A percentile compares a stretch with the other conserved stretches of the same genome.
phyloP scores from a whole-genome alignment of 2,329 filamentous ascomycete genomes.

The Ascomycota sp. region DNA sequence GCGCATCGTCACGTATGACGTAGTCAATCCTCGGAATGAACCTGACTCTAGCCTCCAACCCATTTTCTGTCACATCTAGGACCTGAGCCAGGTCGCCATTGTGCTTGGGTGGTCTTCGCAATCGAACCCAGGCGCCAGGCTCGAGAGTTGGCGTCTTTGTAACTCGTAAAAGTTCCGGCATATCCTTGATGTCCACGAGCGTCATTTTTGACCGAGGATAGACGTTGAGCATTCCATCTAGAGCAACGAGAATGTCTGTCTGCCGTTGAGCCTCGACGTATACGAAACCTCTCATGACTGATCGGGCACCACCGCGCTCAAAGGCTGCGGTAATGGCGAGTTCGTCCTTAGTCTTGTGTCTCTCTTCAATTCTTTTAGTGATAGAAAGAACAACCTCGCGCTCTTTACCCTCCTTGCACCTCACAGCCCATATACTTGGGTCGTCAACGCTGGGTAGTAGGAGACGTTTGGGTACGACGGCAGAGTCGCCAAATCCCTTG shows the following conservation, averaged over 20 bases:
- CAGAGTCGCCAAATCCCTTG: constrained; percentile 45
- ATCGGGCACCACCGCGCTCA: constrained; percentile 59
- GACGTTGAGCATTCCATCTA: constrained; percentile 72
- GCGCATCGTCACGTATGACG: constrained; percentile 57
- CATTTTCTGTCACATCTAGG: constrained; percentile 80
- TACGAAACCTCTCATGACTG: constrained; percentile 78
- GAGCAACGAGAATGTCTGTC: constrained; percentile 62
- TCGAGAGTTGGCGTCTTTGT: constrained; percentile 70
- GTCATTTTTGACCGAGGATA: constrained; percentile 77
- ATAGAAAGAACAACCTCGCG: constrained; percentile 75
- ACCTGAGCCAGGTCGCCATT: constrained; percentile 80
- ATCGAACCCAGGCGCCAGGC: constrained; percentile 78
- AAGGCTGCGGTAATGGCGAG: constrained; percentile 78
- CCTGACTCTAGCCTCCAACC: constrained; percentile 67
- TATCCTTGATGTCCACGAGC: constrained; percentile 87
- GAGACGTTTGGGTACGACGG: constrained; percentile 65
- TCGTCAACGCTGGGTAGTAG: constrained; percentile 86
- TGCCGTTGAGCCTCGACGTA: constrained; percentile 84
- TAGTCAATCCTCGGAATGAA: constrained; percentile 88
- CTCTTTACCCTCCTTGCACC: constrained; percentile 90
- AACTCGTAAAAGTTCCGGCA: constrained; percentile 86
- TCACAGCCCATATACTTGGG: constrained; percentile 85
- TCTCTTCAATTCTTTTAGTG: constrained; percentile 74
- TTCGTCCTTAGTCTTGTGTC: constrained; percentile 55
- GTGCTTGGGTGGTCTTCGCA: constrained; percentile 63